Evolutionary conservation across 2,329 filamentous ascomycete genomes (phyloP).

Genomic region (Pseudocercospora ulei): DNA sequence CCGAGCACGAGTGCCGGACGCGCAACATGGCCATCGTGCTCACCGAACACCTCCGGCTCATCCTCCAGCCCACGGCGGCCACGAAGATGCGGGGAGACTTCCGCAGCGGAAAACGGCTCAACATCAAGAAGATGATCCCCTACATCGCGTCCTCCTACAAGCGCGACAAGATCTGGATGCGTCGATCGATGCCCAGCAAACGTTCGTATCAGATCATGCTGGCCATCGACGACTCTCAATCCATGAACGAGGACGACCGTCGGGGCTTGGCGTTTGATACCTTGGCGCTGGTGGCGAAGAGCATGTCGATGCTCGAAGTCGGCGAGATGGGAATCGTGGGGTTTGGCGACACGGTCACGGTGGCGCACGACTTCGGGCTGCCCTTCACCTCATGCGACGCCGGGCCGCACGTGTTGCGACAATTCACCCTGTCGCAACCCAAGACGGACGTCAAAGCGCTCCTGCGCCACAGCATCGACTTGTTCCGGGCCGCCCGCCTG

Average conservation of each 20-base stretch:
- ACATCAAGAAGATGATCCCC: slow-evolving; percentile 98
- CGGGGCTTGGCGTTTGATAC: slow-evolving; percentile 83
- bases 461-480: slow-evolving; percentile 64
- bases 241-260: slow-evolving; percentile 75
- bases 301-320: slow-evolving; percentile 83
- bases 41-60: slow-evolving; percentile 88
- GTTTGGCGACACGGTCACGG: slow-evolving; percentile 73
- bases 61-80: slow-evolving; percentile 84
- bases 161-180: slow-evolving; percentile 99
- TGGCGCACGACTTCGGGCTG: slow-evolving; percentile 74
- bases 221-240: slow-evolving; percentile 89
- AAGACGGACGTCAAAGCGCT: slow-evolving; percentile 77
- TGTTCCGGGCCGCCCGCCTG: slow-evolving; percentile 67
- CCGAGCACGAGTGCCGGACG: slow-evolving; percentile 70
- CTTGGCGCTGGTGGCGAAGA: slow-evolving; percentile 78
- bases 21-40: slow-evolving; percentile 78
- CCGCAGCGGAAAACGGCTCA: slow-evolving; percentile 93
- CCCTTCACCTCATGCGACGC: slow-evolving; percentile 71
- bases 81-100: slow-evolving; percentile 96
- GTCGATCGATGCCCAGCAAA: slow-evolving; percentile 80
- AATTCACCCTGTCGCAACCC: slow-evolving; percentile 75
- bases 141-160: slow-evolving; percentile 98
- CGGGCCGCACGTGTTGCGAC: slow-evolving; percentile 71
- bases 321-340: slow-evolving; percentile 86
- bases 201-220: slow-evolving; percentile 95